Percentiles rank a stretch among this genome's conserved stretches.
These are phyloP conservation scores for Nelumbo lutea DNA, from an alignment of 164 flowering plant genomes.

Conservation along the genomic window DNA sequence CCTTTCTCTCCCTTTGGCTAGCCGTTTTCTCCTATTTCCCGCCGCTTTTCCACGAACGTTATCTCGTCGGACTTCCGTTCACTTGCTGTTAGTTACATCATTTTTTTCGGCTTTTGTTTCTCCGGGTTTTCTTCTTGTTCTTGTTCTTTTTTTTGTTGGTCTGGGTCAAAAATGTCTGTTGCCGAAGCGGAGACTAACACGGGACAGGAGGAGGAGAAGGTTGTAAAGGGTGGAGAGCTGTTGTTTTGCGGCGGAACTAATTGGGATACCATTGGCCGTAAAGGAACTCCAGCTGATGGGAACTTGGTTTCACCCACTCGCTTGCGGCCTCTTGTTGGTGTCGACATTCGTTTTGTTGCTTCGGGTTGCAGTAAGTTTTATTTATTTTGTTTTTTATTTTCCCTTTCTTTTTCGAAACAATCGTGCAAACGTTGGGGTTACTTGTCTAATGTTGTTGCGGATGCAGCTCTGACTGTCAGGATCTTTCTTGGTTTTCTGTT, in stretches of 20 bases:
- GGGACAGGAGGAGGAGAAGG: conserved; percentile 30
- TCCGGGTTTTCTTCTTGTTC: neutral
- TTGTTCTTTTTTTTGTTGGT: too few species aligned
- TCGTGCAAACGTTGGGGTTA: too few species aligned
- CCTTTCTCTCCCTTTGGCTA: conserved; percentile 1
- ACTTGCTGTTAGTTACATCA: too few species aligned
- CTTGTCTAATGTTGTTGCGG: neutral
- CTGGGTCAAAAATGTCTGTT: conserved; percentile 29
- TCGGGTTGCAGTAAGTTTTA: conserved; percentile 65
- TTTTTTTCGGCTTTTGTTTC: conserved; percentile 6
- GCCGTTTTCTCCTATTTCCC: conserved; percentile 7
- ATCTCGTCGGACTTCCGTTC: conserved; percentile 5
- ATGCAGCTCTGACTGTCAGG: neutral
- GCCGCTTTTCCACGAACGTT: conserved; percentile 10
- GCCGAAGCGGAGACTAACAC: conserved; percentile 26
- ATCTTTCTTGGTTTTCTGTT: neutral
- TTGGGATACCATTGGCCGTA: conserved; percentile 72
- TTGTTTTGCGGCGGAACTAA: conserved; percentile 79
- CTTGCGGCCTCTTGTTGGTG: conserved; percentile 70
- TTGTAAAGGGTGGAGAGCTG: conserved; percentile 66
- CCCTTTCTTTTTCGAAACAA: neutral
- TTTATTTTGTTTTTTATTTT: neutral
- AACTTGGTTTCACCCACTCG: conserved; percentile 80
- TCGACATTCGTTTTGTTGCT: conserved; percentile 76
- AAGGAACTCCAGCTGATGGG: conserved; percentile 32